Conservation (phyloP, 345 rosid species). For the Carallia pectinifolia region DNA sequence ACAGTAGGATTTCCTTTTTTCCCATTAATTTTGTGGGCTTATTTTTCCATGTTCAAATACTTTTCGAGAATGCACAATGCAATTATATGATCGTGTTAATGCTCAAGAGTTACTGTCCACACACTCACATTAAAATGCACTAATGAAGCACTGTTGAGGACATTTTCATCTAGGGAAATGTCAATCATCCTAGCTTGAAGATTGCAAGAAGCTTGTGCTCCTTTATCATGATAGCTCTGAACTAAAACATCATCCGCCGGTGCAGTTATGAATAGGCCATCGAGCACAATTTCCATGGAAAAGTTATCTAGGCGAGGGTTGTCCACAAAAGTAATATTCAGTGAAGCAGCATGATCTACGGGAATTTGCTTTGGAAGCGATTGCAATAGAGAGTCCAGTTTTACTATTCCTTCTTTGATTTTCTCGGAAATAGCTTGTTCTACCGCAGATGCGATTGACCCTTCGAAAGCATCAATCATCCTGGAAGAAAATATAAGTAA, state of each 20-base stretch:
- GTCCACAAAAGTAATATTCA: conserved; percentile 60
- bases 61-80: neutral
- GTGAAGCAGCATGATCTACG: conserved; percentile 44
- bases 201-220: conserved; percentile 15
- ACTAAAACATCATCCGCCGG: conserved; percentile 16
- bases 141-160: conserved; percentile 53
- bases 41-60: too few relatives aligned
- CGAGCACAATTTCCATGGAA: conserved; percentile 45
- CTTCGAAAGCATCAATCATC: conserved; percentile 57
- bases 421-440: conserved; percentile 50
- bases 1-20: too few relatives aligned
- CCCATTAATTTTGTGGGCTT: too few relatives aligned
- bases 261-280: conserved; percentile 49
- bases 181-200: conserved; percentile 44
- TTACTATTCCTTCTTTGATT: conserved; percentile 48
- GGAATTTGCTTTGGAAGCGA: conserved; percentile 57
- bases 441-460: conserved; percentile 49
- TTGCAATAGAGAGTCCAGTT: conserved; percentile 57
- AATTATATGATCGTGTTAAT: neutral
- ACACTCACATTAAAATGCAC: conserved; percentile 71
- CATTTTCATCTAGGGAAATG: conserved; percentile 53
- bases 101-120: conserved; percentile 1
- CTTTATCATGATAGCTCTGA: conserved; percentile 16
- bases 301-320: conserved; percentile 48
- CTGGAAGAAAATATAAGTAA: conserved; percentile 31